phyloP scores from a whole-genome alignment of 2,329 filamentous ascomycete genomes.

The Exophiala sp. region DNA sequence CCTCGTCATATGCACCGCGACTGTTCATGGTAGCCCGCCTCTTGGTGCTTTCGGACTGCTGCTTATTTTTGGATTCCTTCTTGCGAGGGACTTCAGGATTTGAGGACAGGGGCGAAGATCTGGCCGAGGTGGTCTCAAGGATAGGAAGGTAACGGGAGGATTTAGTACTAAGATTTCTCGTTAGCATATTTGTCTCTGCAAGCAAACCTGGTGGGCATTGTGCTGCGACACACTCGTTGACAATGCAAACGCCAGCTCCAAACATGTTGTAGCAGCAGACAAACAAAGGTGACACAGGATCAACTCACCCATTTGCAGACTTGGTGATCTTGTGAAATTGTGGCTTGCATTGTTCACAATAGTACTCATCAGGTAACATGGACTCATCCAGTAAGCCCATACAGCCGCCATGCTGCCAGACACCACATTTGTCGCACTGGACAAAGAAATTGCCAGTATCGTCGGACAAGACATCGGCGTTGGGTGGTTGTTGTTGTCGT shows the following conservation, averaged over 20 bases:
- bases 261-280: background rate
- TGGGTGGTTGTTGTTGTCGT: slow-evolving; percentile 16
- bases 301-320: slow-evolving; percentile 77
- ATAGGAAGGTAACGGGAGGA: slow-evolving; percentile 64
- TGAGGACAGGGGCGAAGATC: slow-evolving; percentile 43
- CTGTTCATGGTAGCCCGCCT: slow-evolving; percentile 97
- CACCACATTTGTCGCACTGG: slow-evolving; percentile 95
- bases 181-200: background rate
- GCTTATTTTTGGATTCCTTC: slow-evolving; percentile 49
- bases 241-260: background rate
- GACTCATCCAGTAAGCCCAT: slow-evolving; percentile 95
- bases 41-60: slow-evolving; percentile 61
- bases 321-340: slow-evolving; percentile 82
- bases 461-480: slow-evolving; percentile 47
- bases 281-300: slow-evolving; percentile 4
- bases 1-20: slow-evolving; percentile 91
- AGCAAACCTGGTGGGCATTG: background rate
- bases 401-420: slow-evolving; percentile 96
- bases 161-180: slow-evolving; percentile 47
- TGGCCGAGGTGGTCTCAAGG: slow-evolving; percentile 46
- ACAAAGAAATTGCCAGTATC: slow-evolving; percentile 94
- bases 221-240: background rate
- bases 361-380: slow-evolving; percentile 93
- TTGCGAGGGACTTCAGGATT: slow-evolving; percentile 39
- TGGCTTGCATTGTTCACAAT: slow-evolving; percentile 90